Conservation (phyloP, 2,329 filamentous ascomycete species). For the Paecilomyces fulvus region DNA sequence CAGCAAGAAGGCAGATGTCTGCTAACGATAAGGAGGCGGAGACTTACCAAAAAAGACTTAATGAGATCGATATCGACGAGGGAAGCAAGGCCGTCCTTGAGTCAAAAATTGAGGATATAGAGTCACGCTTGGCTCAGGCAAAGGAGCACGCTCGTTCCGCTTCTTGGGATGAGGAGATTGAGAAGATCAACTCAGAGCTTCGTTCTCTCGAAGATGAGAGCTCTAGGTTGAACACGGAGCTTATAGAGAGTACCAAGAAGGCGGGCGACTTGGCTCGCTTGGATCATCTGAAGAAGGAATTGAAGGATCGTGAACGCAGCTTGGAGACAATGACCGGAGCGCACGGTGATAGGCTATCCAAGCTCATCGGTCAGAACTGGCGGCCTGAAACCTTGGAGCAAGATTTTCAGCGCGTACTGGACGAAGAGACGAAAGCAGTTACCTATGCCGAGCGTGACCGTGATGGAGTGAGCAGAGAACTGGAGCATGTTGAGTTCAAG, state of each 20-base stretch:
- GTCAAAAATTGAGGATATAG: constrained; percentile 61
- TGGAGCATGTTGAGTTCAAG: constrained; percentile 68
- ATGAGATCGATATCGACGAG: constrained; percentile 75
- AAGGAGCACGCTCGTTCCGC: constrained; percentile 56
- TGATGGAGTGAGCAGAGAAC: constrained; percentile 61
- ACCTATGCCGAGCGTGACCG: constrained; percentile 60
- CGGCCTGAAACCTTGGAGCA: constrained; percentile 59
- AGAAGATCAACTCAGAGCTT: constrained; percentile 56
- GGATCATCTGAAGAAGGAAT: constrained; percentile 72
- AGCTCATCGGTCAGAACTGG: constrained; percentile 60
- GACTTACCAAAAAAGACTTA: constrained; percentile 58
- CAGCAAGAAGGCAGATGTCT: constrained; percentile 62
- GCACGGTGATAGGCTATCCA: constrained; percentile 61
- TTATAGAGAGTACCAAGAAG: constrained; percentile 71
- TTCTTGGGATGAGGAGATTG: constrained; percentile 63
- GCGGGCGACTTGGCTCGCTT: constrained; percentile 77
- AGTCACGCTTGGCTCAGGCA: constrained; percentile 52
- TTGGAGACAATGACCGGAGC: constrained; percentile 69
- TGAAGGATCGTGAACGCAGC: constrained; percentile 63
- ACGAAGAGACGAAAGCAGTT: constrained; percentile 49
- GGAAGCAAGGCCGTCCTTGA: constrained; percentile 71
- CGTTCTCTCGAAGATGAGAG: constrained; percentile 63
- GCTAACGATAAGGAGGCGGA: constrained; percentile 63
- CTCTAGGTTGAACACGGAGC: constrained; percentile 65
- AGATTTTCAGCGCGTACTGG: constrained; percentile 57